phyloP scores from a whole-genome alignment of 1,284 basidiomycete genomes.

The Austropuccinia psidii region DNA sequence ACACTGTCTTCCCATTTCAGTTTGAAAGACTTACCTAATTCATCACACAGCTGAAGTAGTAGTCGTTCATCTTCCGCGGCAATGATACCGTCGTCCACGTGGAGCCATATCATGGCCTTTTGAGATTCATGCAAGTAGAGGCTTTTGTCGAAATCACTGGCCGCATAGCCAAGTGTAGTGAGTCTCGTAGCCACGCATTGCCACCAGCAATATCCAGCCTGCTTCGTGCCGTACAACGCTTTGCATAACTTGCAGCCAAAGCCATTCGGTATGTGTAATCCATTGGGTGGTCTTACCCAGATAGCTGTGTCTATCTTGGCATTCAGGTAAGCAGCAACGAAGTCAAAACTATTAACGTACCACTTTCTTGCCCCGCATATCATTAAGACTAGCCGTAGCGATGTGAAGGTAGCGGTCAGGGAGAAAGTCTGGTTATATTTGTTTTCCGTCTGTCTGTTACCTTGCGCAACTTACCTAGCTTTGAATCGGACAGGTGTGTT shows the following conservation, averaged over 20 bases:
- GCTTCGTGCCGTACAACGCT: background rate
- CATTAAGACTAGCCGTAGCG: background rate
- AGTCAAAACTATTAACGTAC: background rate
- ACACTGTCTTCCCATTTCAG: background rate
- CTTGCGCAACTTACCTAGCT: constrained; percentile 9
- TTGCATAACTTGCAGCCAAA: background rate
- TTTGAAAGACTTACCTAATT: background rate
- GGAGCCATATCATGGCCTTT: background rate
- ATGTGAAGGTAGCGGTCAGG: background rate
- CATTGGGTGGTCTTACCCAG: background rate
- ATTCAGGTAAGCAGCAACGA: background rate
- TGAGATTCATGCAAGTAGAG: background rate
- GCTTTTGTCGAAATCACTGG: background rate
- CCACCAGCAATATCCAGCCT: background rate
- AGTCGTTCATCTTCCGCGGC: background rate
- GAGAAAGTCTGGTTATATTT: too few species aligned
- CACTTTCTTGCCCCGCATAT: background rate
- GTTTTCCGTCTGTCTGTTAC: background rate
- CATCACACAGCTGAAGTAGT: background rate
- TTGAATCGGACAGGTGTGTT: background rate
- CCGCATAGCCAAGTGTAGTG: background rate
- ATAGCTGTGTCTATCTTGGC: background rate
- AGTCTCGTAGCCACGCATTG: background rate
- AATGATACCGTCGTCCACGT: constrained; percentile 5
- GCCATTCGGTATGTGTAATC: background rate